Evolutionary conservation across 257 asterid species (phyloP).

Genomic region (Apocynum venetum): DNA sequence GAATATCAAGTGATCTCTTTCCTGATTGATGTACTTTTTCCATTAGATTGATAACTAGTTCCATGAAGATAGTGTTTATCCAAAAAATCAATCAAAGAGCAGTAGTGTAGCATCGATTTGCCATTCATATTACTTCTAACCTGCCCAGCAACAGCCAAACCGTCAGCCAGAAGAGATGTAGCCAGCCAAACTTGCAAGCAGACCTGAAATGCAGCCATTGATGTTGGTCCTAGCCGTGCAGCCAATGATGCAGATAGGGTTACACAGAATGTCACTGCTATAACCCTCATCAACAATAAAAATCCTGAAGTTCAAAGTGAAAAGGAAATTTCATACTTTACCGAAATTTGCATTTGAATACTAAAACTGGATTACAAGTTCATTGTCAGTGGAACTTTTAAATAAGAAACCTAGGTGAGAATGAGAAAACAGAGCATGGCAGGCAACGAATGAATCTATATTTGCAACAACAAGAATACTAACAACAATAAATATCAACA

Average conservation of each 20-base stretch:
- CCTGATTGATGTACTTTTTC: not conserved
- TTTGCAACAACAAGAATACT: too few relatives aligned
- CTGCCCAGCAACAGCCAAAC: constrained; percentile 81
- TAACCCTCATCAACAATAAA: constrained; percentile 56
- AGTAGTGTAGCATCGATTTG: not conserved
- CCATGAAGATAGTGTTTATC: not conserved
- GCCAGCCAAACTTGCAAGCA: constrained; percentile 81
- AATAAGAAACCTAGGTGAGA: not conserved
- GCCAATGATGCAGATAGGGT: constrained; percentile 74
- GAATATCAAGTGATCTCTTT: not conserved
- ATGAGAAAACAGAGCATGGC: too few relatives aligned
- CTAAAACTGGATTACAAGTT: not conserved
- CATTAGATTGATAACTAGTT: not conserved
- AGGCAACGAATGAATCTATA: not conserved
- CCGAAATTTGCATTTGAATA: not conserved
- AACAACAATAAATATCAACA: too few relatives aligned
- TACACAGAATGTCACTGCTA: constrained; percentile 72
- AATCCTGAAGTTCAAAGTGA: constrained; percentile 34
- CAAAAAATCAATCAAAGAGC: not conserved
- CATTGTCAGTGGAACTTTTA: not conserved
- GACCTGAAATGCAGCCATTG: constrained; percentile 84
- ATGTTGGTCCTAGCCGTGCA: constrained; percentile 60
- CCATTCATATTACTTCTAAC: constrained; percentile 21
- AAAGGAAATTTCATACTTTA: not conserved
- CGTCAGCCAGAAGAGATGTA: constrained; percentile 76